Percentiles rank a stretch among this genome's conserved stretches.
Conservation (phyloP, 306 rosid species). For the Vigna mungo region DNA sequence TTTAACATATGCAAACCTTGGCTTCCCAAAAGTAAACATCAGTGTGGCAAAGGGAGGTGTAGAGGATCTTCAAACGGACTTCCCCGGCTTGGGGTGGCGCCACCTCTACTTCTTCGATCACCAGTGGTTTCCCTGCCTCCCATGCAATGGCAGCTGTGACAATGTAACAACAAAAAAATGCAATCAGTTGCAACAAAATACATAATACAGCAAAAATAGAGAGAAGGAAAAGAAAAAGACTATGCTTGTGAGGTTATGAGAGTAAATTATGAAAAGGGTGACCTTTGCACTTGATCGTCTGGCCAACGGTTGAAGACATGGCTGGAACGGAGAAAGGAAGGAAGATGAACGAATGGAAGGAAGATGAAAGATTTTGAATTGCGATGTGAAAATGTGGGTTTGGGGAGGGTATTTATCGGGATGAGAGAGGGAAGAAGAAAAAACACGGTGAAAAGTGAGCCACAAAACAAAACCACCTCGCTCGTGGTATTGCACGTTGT, state of each 20-base stretch:
- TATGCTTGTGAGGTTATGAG: background rate
- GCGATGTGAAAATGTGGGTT: background rate
- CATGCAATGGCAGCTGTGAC: conserved; percentile 58
- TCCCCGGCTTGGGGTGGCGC: conserved; percentile 62
- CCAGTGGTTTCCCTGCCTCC: conserved; percentile 63
- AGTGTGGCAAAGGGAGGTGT: conserved; percentile 64
- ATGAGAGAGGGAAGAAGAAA: background rate
- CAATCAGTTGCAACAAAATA: background rate
- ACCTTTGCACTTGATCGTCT: conserved; percentile 25
- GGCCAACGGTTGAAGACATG: conserved; percentile 8
- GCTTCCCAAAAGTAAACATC: conserved; percentile 66
- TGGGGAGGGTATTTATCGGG: background rate
- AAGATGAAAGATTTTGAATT: background rate
- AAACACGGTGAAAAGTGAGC: too few relatives aligned
- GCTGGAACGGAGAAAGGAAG: background rate
- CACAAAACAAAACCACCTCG: background rate
- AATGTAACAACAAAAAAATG: background rate
- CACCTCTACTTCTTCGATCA: conserved; percentile 59
- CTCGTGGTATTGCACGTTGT: background rate
- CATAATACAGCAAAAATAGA: background rate
- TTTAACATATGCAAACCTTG: conserved; percentile 38
- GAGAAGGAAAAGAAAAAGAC: background rate
- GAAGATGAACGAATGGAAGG: background rate
- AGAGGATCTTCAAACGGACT: conserved; percentile 62
- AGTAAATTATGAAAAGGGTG: too few relatives aligned